These are phyloP conservation scores for Boletellus ananiceps DNA, from an alignment of 768 basidiomycete genomes.

Conservation along the genomic window DNA sequence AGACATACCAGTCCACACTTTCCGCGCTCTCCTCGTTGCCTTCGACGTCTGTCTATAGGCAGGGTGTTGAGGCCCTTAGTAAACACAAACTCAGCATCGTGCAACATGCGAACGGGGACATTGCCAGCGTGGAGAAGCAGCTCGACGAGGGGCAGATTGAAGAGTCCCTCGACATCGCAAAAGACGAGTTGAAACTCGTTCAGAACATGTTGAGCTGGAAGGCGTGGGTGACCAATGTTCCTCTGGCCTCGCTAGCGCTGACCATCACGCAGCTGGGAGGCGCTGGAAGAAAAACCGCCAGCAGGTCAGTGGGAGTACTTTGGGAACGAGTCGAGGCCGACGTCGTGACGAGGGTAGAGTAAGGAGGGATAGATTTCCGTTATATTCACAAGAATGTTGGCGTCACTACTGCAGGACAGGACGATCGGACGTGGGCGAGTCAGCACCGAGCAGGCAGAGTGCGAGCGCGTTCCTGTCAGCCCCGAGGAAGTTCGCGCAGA, in stretches of 20 bases:
- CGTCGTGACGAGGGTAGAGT: conserved; percentile 23
- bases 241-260: conserved; percentile 2
- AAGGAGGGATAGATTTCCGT: neutral
- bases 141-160: conserved; percentile 86
- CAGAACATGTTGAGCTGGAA: conserved; percentile 93
- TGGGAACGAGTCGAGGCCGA: conserved; percentile 47
- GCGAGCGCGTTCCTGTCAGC: conserved; percentile 13
- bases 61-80: conserved; percentile 83
- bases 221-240: conserved; percentile 56
- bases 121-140: conserved; percentile 64
- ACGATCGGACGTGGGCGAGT: neutral
- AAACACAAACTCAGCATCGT: conserved; percentile 73
- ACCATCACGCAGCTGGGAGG: conserved; percentile 67
- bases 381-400: conserved; percentile 4
- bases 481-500: conserved; percentile 29
- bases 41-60: conserved; percentile 81
- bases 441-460: neutral
- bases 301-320: conserved; percentile 87
- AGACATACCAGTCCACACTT: conserved; percentile 78
- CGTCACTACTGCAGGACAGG: conserved; percentile 2
- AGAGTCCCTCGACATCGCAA: conserved; percentile 74
- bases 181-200: conserved; percentile 74
- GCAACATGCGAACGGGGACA: conserved; percentile 61
- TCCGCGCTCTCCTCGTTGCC: conserved; percentile 65
- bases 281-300: conserved; percentile 74